Evolutionary conservation across 352 stramenopile genomes (phyloP).

Genomic region (Globisporangium polare): DNA sequence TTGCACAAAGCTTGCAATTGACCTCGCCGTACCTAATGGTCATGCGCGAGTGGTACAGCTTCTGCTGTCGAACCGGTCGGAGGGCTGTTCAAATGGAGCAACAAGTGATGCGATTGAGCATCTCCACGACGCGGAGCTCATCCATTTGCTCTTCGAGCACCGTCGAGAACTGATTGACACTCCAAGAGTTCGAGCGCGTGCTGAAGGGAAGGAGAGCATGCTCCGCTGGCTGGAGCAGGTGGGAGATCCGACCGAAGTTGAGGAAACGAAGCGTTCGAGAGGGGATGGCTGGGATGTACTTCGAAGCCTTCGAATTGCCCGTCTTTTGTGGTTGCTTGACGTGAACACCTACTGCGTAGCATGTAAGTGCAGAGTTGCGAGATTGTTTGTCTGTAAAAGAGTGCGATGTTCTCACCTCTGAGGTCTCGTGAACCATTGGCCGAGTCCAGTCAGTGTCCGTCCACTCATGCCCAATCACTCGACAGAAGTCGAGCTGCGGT

Average conservation of each 20-base stretch:
- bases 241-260: background rate
- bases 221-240: background rate
- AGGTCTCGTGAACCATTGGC: too few species aligned
- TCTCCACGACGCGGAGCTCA: background rate
- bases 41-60: background rate
- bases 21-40: background rate
- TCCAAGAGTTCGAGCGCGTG: background rate
- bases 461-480: too few species aligned
- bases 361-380: too few species aligned
- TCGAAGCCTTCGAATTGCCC: too few species aligned
- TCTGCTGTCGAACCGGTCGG: background rate
- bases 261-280: background rate
- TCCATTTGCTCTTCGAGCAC: background rate
- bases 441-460: too few species aligned
- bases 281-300: too few species aligned
- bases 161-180: background rate
- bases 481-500: too few species aligned
- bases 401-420: too few species aligned
- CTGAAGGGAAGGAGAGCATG: background rate
- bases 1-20: background rate
- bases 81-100: background rate
- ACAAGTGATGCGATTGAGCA: background rate
- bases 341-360: too few species aligned
- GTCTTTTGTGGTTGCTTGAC: too few species aligned
- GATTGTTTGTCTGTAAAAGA: too few species aligned